Conservation (phyloP, 148 eudicot genomes). For the Chenopodium berlandieri region DNA sequence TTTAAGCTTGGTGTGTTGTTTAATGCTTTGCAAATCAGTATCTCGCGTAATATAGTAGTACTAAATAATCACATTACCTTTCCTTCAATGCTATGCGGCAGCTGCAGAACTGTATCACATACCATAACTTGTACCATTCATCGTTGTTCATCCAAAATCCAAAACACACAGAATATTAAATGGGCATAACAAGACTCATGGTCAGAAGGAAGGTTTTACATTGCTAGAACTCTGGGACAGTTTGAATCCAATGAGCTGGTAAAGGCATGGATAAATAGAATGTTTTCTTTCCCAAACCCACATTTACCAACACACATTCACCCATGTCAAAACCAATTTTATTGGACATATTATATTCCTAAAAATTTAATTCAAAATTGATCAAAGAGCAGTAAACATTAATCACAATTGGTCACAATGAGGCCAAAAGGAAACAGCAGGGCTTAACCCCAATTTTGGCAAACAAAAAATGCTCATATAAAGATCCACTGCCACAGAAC, state of each 20-base stretch:
- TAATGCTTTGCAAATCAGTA: too few relatives aligned
- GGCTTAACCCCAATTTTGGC: background rate
- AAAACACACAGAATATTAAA: too few relatives aligned
- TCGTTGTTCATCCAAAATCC: too few relatives aligned
- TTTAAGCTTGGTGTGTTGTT: too few relatives aligned
- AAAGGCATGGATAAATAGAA: background rate
- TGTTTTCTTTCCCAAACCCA: background rate
- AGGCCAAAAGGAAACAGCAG: background rate
- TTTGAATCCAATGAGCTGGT: too few relatives aligned
- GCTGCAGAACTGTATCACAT: too few relatives aligned
- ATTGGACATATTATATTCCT: background rate
- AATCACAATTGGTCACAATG: background rate
- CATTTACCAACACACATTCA: background rate
- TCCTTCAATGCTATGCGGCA: too few relatives aligned
- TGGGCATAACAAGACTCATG: background rate
- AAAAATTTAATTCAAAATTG: background rate
- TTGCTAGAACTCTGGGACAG: background rate
- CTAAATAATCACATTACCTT: too few relatives aligned
- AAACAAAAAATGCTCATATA: background rate
- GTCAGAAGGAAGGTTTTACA: background rate
- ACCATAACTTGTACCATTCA: too few relatives aligned
- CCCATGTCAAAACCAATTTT: background rate
- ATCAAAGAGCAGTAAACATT: background rate
- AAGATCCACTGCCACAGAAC: background rate
- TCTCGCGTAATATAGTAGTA: too few relatives aligned